phyloP scores from a whole-genome alignment of 2,329 filamentous ascomycete genomes.

The Madurella mycetomatis region DNA sequence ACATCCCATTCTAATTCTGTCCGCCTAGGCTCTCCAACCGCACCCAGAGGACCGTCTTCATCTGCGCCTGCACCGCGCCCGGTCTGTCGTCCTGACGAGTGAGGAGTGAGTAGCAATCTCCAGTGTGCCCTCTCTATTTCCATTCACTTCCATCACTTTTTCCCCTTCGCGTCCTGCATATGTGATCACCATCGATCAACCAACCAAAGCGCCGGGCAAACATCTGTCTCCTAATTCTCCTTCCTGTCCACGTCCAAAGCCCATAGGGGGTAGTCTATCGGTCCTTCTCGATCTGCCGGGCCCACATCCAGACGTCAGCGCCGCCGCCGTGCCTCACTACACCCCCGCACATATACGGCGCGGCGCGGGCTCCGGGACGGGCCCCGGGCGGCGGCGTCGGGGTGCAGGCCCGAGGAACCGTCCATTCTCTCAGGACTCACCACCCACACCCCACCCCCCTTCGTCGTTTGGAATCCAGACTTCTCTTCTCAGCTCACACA shows the following conservation, averaged over 20 bases:
- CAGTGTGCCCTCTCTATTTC: not conserved
- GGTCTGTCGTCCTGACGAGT: slow-evolving; percentile 74
- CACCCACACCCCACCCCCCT: not conserved
- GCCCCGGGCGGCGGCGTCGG: no score
- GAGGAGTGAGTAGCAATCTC: slow-evolving; percentile 55
- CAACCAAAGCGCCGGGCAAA: not conserved
- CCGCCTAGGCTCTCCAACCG: slow-evolving; percentile 30
- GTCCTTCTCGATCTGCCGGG: not conserved
- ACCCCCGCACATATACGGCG: no score
- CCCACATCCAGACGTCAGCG: not conserved
- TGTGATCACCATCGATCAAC: not conserved
- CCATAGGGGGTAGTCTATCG: not conserved
- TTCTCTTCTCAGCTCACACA: no score
- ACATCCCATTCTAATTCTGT: not conserved
- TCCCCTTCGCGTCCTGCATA: not conserved
- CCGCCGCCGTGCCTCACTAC: not conserved
- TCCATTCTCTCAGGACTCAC: not conserved
- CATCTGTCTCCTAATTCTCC: not conserved
- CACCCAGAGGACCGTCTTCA: slow-evolving; percentile 69
- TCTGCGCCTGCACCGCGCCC: slow-evolving; percentile 76
- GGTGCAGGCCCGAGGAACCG: not conserved
- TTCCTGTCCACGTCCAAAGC: not conserved
- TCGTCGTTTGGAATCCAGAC: not conserved
- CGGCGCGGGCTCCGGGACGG: no score
- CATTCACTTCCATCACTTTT: not conserved